Base-by-base conservation (phyloP, 1,284 basidiomycete species). In the Sporisorium reilianum region DNA sequence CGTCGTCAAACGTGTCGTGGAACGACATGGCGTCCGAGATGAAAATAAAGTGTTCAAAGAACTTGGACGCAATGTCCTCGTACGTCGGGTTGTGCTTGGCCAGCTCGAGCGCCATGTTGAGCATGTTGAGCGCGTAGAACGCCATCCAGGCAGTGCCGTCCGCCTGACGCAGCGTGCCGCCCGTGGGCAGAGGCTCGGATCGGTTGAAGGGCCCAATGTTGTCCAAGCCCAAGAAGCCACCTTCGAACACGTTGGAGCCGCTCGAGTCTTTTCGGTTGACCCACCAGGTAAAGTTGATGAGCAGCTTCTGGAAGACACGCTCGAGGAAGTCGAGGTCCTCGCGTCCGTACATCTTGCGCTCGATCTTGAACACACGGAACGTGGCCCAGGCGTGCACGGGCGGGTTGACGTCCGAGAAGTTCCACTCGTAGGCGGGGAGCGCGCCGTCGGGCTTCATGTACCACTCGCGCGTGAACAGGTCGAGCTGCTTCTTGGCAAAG, bases 101-200 rank as follows among this genome's bases (percentile, higher is more conserved):
- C 38, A 99, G 88, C 86, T 99, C 96, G 52, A 99, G 89, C 0
- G 96, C 95, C 85, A 99, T 98, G 85, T 92, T 96, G 84, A 99
- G 87, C 95, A 98, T 98, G 83, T 96, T 96, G 67, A 98, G 87
- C 78, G 91, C 93, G 85, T 96, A 99, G 87, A 98, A 98, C 28
- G 94, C 95, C 96, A 99, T 99, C 96, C 96, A 98, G 0, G 95
- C 93, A 6, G 96, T 98, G 18, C 95, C 96, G 85, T 98, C 96
- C 9, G 96, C 94, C 86, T 99, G 96, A 57, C 95, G 94, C 60
- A 99, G 88, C 49, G 55, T 74, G 52, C 84, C 85, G 51, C 95
- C 96, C 1, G 95, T 97, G 6, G 95, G 95, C 42, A 98, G 86
- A 23, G 93, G 93, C 86, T 99, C 96, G 3, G 95, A 97, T 55